phyloP scores from a whole-genome alignment of 768 basidiomycete species.

The Amanita rubescens region DNA sequence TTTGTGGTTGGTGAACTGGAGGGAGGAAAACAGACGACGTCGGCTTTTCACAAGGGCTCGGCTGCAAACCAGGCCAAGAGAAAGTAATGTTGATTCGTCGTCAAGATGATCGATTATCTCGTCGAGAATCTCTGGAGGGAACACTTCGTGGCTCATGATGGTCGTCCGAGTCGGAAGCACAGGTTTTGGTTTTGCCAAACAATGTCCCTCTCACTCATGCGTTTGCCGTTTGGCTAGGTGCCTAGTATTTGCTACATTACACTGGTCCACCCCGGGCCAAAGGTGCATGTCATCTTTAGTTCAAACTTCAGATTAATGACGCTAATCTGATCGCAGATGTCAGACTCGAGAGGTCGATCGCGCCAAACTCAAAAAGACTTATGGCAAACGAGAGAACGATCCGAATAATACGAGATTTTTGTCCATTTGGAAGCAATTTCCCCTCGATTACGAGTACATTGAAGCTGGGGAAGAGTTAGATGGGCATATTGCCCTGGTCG shows the following conservation, averaged over 20 bases:
- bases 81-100: background rate
- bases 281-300: background rate
- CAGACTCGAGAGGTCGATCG: conserved; percentile 1
- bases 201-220: no score
- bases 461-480: conserved; percentile 6
- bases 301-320: background rate
- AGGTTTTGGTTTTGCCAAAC: no score
- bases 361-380: background rate
- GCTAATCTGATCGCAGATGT: conserved; percentile 3
- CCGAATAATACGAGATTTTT: background rate
- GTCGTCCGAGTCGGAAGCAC: no score
- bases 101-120: background rate
- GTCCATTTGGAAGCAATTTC: conserved; percentile 2
- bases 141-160: no score
- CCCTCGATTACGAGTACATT: conserved; percentile 1
- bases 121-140: background rate
- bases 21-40: background rate
- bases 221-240: no score
- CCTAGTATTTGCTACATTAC: no score
- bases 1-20: conserved; percentile 1
- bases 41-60: background rate
- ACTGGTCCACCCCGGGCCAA: no score
- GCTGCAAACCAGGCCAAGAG: background rate
- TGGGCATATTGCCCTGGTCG: conserved; percentile 8
- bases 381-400: conserved; percentile 3